Evolutionary conservation across 306 rosid genomes (phyloP).

Genomic region (Malus sieversii): DNA sequence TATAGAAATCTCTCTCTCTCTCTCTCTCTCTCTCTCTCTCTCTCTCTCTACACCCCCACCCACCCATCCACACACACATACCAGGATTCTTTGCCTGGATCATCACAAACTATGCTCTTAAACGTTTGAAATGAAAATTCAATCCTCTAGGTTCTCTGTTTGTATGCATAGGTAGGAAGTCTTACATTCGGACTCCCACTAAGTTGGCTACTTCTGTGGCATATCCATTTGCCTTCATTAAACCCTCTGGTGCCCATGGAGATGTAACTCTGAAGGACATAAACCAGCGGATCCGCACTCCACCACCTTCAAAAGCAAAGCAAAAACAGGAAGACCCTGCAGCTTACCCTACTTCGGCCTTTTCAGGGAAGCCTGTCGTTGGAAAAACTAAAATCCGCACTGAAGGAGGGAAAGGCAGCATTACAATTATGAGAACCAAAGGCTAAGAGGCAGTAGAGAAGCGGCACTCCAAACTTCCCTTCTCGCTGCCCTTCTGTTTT

Average conservation of each 20-base stretch:
- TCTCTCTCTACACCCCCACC: too few species aligned
- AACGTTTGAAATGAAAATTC: constrained; percentile 2
- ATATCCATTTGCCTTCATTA: constrained; percentile 83
- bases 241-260: constrained; percentile 77
- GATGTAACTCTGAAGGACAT: constrained; percentile 89
- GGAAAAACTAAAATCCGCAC: constrained; percentile 83
- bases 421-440: constrained; percentile 92
- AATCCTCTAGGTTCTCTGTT: constrained; percentile 17
- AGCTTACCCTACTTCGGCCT: constrained; percentile 73
- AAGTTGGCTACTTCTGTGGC: constrained; percentile 76
- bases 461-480: constrained; percentile 9
- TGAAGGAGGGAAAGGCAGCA: constrained; percentile 96
- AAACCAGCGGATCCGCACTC: constrained; percentile 74
- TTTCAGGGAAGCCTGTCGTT: constrained; percentile 93
- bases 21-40: too few species aligned
- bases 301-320: constrained; percentile 56
- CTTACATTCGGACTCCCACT: constrained; percentile 52
- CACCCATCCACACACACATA: too few species aligned
- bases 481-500: constrained; percentile 12
- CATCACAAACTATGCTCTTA: background rate
- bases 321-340: constrained; percentile 47
- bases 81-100: background rate
- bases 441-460: constrained; percentile 43
- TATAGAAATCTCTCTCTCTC: too few species aligned
- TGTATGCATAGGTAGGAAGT: constrained; percentile 60